Conservation (phyloP, 257 asterid species). For the Solanum chilense region DNA sequence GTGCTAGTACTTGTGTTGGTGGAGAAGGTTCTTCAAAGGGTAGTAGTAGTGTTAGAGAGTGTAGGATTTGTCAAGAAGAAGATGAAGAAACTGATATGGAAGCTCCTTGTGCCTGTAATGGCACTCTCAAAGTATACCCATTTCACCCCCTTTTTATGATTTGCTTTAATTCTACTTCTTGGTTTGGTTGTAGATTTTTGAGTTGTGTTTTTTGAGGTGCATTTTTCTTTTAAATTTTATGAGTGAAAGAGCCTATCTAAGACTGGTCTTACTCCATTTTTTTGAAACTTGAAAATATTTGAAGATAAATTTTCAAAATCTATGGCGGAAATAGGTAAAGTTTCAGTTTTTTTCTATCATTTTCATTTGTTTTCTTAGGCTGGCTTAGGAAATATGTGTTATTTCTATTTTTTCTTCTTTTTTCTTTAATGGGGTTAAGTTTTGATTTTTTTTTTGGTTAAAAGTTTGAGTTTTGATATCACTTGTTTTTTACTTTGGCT, state of each 20-base stretch:
- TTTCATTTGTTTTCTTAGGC: not conserved
- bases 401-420: not conserved
- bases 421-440: not conserved
- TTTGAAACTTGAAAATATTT: not conserved
- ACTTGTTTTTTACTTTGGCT: not conserved
- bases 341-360: not conserved
- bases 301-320: not conserved
- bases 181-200: not conserved
- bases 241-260: not conserved
- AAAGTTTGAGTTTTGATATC: not conserved
- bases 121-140: slow-evolving; percentile 53
- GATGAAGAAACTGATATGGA: slow-evolving; percentile 32
- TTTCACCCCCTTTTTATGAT: not conserved
- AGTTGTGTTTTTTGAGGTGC: not conserved
- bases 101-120: slow-evolving; percentile 77
- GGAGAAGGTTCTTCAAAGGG: slow-evolving; percentile 7
- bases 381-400: not conserved
- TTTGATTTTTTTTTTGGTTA: not conserved
- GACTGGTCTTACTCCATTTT: not conserved
- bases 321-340: not conserved
- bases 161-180: not conserved
- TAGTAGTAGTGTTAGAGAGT: slow-evolving; percentile 13
- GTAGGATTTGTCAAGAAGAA: slow-evolving; percentile 40
- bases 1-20: not conserved
- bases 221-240: not conserved